Base-by-base conservation (phyloP, 164 flowering plant species). In the Umbellularia californica region DNA sequence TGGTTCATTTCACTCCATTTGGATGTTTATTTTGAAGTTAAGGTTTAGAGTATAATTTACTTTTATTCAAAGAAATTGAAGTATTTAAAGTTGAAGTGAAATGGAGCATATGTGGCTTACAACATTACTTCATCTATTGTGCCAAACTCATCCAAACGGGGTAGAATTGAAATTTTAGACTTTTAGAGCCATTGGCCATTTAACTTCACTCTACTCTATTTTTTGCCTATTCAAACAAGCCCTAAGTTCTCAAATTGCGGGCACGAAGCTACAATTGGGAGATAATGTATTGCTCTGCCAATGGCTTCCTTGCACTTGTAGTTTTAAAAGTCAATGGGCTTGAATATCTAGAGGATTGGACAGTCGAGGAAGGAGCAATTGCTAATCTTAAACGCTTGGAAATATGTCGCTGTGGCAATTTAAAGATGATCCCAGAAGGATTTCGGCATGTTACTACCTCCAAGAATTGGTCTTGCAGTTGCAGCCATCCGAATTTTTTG, bases 361-460 rank as follows among this genome's bases (percentile, higher is more conserved):
- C 7, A 27, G 62, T 71, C 3, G 47, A 71, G 73, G 25, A 71
- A 30, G 64, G 64, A 52, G 62, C 73, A 15, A 52, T 71, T 22
- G 64, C 73, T 1, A 52, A 58, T 17, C 73, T 71, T 25, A 25
- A 15, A 52, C 2, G 3, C 25, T 30, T 71, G 5, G 22, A 55
- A 12, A 51, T 55, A 1, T 4, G 7, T 2, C 72, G 58, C 47
- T 83, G 83, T 70, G 41, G 55, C 51, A 60, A 51, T 10, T 65
- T 79, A 70, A 77, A 74, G 69, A 75, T 68, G 79, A 70, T 83
- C 30, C 82, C 77, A 11, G 84, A 79, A 58, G 82, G 82, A 2
- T 35, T 77, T 70, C 82, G 72, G 67, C 68, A 75, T 68, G 67
- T 79, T 35, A 79, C 80, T 72, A 66, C 80, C 62, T 79, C 67